Evolutionary conservation across 768 basidiomycete genomes (phyloP), one percentile per base, ranked within the genome.

Genomic region (Dacryopinax primogenitus): DNA sequence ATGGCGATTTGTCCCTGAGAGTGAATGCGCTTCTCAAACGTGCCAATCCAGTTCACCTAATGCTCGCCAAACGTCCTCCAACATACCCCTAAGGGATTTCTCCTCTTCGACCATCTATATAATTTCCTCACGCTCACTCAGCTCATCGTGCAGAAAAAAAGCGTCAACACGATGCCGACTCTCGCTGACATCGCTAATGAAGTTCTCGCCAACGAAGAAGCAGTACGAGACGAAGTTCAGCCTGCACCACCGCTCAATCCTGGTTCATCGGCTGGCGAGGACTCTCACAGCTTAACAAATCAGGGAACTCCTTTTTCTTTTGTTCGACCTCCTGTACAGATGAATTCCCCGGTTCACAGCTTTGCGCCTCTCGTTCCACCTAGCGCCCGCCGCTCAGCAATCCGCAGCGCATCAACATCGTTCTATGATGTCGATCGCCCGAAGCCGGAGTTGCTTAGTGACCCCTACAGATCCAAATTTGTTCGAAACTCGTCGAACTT

Each of bases 401-500:
- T 28, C 11, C 51, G 51, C 26, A 58, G 51, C 51, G 51, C 30
- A 2, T 58, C 51, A 13, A 32, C 51, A 30, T 58, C 51, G 26
- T 30, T 58, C 11, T 58, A 28, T 30, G 51, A 58, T 18, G 9
- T 30, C 4, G 51, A 58, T 13, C 51, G 26, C 2, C 51, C 51
- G 4, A 6, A 18, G 11, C 23, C 9, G 26, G 51, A 58, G 26
- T 30, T 28, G 4, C 18, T 3, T 18, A 58, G 18, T 18, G 69
- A 69, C 51, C 67, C 67, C 36, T 68, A 65, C 36, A 28, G 65
- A 23, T 36, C 35, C 15, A 71, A 73, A 68, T 80, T 81, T 66
- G 71, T 72, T 9, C 72, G 71, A 1, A 70, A 67, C n/a, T 74
- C 74, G 41, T 75, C 80, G 11, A 78, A 79, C 35, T 88, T 88